Base-by-base conservation (phyloP, 106 monocot species). In the Vanilla planifolia region DNA sequence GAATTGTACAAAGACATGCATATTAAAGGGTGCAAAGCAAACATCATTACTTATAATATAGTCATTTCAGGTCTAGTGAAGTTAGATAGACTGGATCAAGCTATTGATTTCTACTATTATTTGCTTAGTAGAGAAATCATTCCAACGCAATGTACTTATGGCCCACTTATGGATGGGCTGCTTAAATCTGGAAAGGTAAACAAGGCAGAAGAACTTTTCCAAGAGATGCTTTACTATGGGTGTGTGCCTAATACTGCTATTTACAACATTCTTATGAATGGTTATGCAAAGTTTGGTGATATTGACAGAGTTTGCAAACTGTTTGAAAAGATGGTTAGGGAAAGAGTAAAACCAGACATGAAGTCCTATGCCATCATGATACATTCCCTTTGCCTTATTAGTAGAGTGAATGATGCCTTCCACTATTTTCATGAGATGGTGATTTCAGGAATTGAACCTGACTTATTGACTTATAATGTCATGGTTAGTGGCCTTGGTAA, bases 181-280 rank as follows among this genome's bases (percentile, higher is more conserved):
- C 60, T 81, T 17, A 87, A 98, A 63, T 57, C 78, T 23, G 77
- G 81, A 48, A 72, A 76, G 41, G 51, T 75, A n/a, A 67, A 77
- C 33, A 69, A 85, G 30, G 91, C 91, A 5, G 72, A 81, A 55
- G 14, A 70, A 25, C 56, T 98, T 42, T 86, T 91, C 42, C 9
- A 79, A 42, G 96, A 98, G 74, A 98, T 98, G 96, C 33, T 71
- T 26, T 74, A 67, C 16, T 87, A 77, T 64, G 74, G 80, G 33
- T 98, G 96, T 70, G 85, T 57, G 63, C 84, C 84, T 29, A 98
- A 98, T 65, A 74, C 69, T 70, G 81, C 87, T 15, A 82, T 98
- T 59, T 98, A 88, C 55, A 98, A 98, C 46, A 98, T 98, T 63
- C 76, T 98, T 26, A 75, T 98, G 41, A 84, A 81, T 70, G 96